Base-by-base conservation (phyloP, 768 basidiomycete species). In the Pulveroboletus frians region DNA sequence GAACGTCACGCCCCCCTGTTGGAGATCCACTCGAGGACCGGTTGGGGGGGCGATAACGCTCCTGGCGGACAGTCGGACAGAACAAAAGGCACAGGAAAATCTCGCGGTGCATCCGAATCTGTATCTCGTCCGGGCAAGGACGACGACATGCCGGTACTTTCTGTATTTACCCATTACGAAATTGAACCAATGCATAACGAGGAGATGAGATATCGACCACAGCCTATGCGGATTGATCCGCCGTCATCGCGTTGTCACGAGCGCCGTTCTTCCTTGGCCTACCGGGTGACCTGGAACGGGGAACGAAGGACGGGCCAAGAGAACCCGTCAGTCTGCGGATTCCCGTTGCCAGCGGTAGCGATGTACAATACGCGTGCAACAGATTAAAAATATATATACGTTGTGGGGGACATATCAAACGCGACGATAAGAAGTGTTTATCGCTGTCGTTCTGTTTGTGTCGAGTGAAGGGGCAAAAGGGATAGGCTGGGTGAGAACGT, bases 401-500 rank as follows among this genome's bases (percentile, higher is more conserved):
- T 26, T 26, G 23, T 26, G 23, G 23, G 23, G 23, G 23, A 26
- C 4, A 26, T 4, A 26, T 26, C 23, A 26, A 26, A 26, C 23
- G 23, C 6, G 23, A 26, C 4, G 23, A 26, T 26, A 26, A 26
- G 23, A 26, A 6, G 6, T 11, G 11, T 31, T 13, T 31, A 26
- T 26, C 23, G 23, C 4, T 26, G 4, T 26, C 23, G 18, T 13
- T 13, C 6, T 27, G 0, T 13, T 6, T 14, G 13, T 32, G 13
- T 14, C 5, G 3, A 6, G 14, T 13, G 13, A 14, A 4, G 14
- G 31, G 11, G 31, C 31, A 15, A 26, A 26, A 26, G 23, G 23
- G 23, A 26, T 26, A 14, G 43, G 39, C 50, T 35, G 44, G 50
- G 62, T 56, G 59, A 54, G 58, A 62, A 51, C 39, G 53, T 54